Evolutionary conservation across 2,329 filamentous ascomycete species (phyloP), one percentile per base, ranked within the genome.

Genomic region (Xylaria sp.): DNA sequence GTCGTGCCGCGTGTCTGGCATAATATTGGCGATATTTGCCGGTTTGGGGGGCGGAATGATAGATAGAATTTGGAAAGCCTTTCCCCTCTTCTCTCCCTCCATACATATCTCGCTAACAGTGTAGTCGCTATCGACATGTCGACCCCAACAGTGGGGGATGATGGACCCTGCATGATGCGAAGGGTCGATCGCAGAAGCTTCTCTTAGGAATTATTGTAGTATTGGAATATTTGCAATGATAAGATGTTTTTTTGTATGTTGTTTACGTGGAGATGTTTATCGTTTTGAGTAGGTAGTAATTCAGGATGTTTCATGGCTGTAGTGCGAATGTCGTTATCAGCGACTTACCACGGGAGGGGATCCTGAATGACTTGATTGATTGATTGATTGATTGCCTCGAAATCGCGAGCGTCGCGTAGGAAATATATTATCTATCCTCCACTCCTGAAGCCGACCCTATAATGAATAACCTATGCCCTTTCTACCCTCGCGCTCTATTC

Each of bases 11-110:
- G 63, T 56, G 50, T 34, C 41, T 50, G 66, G 66, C 66, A 68
- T 68, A 65, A 65, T 61, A 34, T 18, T 68, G 55, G 41, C 39
- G 46, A 60, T 55, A 68, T 65, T 68, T 65, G 61, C 66, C 66
- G 60, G 66, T 44, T 44, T 48, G 54, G 65, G 65, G 60, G 59
- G 58, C 51, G n/a, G 41, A 48, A 25, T 28, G 25, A 41, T 54
- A 31, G 34, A 15, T 18, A 46, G 15, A 7, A n/a, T 18, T 2
- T 28, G 28, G 28, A 28, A 28, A 28, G 3, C 28, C 28, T 28
- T 28, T 2, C 28, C 28, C 31, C 34, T 56, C 31, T n/a, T 46
- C 15, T 46, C 13, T 15, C 41, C 13, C 41, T 18, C 15, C 6
- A 1, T 18, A 4, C 41, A 12, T 18, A n/a, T 25, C 23, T 25